Evolutionary conservation across 2,329 filamentous ascomycete genomes (phyloP).

Genomic region (Colletotrichum lini): DNA sequence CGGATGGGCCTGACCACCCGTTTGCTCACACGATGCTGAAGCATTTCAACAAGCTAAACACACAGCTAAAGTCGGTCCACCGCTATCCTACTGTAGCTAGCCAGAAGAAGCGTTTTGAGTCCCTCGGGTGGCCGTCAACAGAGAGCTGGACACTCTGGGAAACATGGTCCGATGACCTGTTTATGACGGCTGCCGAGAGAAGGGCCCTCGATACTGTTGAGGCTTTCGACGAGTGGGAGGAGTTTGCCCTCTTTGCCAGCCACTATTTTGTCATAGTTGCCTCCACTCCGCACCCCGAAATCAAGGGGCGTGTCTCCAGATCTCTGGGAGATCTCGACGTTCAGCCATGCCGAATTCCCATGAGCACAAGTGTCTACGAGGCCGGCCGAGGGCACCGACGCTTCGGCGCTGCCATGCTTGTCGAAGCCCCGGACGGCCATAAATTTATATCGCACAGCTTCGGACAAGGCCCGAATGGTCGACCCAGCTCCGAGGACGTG

Average conservation of each 20-base stretch:
- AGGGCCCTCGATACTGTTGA: conserved; percentile 78
- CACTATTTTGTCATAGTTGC: conserved; percentile 88
- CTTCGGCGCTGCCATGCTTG: conserved; percentile 70
- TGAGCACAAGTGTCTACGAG: conserved; percentile 54
- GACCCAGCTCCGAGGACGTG: conserved; percentile 66
- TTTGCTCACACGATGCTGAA: conserved; percentile 89
- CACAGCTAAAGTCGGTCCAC: conserved; percentile 81
- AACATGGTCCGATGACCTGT: conserved; percentile 80
- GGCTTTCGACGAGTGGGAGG: conserved; percentile 96
- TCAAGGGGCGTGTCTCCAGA: conserved; percentile 17
- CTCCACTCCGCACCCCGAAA: conserved; percentile 50
- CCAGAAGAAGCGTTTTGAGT: conserved; percentile 78
- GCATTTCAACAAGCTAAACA: conserved; percentile 86
- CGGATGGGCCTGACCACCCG: conserved; percentile 82
- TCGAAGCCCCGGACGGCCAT: conserved; percentile 56
- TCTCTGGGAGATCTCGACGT: conserved; percentile 6
- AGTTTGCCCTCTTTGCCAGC: conserved; percentile 86
- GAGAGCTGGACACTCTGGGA: conserved; percentile 83
- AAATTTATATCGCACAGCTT: conserved; percentile 62
- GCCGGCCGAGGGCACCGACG: conserved; percentile 65
- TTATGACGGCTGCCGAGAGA: conserved; percentile 74
- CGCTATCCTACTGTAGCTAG: conserved; percentile 76
- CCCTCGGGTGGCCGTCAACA: conserved; percentile 77
- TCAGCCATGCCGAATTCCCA: conserved; percentile 30
- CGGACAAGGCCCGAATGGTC: conserved; percentile 60